Percentiles rank a stretch among this genome's conserved stretches.
Conservation (phyloP, 371 early-diverging fungal species). For the Mucor circinelloides region DNA sequence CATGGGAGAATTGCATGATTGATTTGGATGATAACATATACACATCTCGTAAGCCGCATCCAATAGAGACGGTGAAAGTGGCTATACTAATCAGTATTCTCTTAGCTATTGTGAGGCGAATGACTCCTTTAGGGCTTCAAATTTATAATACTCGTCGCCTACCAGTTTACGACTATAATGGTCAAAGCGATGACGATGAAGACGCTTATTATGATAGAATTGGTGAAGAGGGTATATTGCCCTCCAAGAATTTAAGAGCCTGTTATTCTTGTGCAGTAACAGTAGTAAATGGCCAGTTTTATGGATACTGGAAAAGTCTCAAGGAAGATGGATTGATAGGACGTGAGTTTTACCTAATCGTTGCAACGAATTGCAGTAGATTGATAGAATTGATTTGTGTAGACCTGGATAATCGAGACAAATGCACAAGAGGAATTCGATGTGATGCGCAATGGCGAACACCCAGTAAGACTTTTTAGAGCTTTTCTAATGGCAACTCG, state of each 20-base stretch:
- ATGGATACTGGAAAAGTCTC: conserved; percentile 19
- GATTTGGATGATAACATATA: conserved; percentile 19
- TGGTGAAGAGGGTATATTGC: conserved; percentile 5
- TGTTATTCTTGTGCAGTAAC: conserved; percentile 30
- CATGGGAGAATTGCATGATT: conserved; percentile 20
- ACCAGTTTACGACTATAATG: not conserved
- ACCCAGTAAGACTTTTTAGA: conserved; percentile 2
- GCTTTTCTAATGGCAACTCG: not conserved
- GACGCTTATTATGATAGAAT: conserved; percentile 13
- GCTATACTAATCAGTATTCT: not conserved
- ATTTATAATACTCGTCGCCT: conserved; percentile 15
- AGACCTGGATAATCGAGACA: conserved; percentile 11
- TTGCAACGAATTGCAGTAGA: not conserved
- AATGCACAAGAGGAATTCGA: conserved; percentile 13
- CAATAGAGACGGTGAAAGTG: not conserved
- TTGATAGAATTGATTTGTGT: not conserved
- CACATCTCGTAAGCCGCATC: conserved; percentile 7
- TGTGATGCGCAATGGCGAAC: conserved; percentile 30
- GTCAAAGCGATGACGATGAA: not conserved
- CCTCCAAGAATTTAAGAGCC: conserved; percentile 23
- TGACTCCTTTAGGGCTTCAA: conserved; percentile 8
- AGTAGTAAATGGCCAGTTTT: conserved; percentile 34
- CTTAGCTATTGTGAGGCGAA: conserved; percentile 16
- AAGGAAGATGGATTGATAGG: not conserved
- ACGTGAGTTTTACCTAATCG: not conserved